phyloP scores from a whole-genome alignment of 306 rosid genomes.

The Alnus glutinosa region DNA sequence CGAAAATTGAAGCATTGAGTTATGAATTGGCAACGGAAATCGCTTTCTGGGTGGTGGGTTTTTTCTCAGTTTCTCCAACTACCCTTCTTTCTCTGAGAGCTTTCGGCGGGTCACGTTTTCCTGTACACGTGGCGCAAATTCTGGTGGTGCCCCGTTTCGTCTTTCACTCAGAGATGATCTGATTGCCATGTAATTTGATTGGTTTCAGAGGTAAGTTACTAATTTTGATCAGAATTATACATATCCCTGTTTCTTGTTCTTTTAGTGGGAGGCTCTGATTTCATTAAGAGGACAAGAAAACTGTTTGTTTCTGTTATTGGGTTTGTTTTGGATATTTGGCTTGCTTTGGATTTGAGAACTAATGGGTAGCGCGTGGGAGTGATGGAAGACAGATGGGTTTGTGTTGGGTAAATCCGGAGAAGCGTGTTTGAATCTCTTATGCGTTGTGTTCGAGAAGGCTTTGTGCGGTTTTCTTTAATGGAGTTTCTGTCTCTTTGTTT shows the following conservation, averaged over 20 bases:
- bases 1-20: conserved; percentile 30
- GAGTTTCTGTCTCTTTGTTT: conserved; percentile 10
- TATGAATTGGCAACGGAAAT: conserved; percentile 31
- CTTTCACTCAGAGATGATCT: conserved; percentile 29
- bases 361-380: conserved; percentile 23
- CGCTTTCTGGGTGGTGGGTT: conserved; percentile 40
- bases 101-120: conserved; percentile 32
- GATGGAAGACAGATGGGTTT: conserved; percentile 31
- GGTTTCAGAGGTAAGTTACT: conserved; percentile 24
- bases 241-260: conserved; percentile 21
- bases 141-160: conserved; percentile 12
- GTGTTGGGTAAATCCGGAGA: conserved; percentile 34
- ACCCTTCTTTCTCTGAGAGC: conserved; percentile 21
- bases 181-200: conserved; percentile 25
- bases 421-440: conserved; percentile 26
- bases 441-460: conserved; percentile 23
- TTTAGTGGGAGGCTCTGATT: conserved; percentile 30
- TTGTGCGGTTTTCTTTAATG: conserved; percentile 17
- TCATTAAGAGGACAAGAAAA: background rate
- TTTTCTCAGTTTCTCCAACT: conserved; percentile 19
- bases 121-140: conserved; percentile 35
- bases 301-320: conserved; percentile 7
- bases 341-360: conserved; percentile 34
- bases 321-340: conserved; percentile 22
- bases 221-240: conserved; percentile 32